A percentile compares a stretch with the other conserved stretches of the same genome.
phyloP scores from a whole-genome alignment of 2,329 filamentous ascomycete species.

The Cytospora piceae region DNA sequence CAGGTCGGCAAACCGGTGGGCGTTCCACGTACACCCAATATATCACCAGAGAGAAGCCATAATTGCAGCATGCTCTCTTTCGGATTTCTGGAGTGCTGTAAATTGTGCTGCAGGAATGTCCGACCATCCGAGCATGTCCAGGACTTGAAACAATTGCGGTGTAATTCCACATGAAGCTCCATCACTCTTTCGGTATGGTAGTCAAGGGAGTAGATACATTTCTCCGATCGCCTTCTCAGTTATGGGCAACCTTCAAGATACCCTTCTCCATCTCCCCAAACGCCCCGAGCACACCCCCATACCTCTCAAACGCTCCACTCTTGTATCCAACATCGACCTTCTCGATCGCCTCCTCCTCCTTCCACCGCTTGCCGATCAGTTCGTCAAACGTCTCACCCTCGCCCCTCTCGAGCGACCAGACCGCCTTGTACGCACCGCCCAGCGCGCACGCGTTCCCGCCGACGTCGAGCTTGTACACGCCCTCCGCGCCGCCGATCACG shows the following conservation, averaged over 20 bases:
- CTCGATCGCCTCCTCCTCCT: conserved; percentile 79
- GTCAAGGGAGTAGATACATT: neutral
- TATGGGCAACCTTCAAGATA: conserved; percentile 56
- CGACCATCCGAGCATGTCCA: neutral
- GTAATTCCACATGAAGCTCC: neutral
- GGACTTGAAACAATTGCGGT: neutral
- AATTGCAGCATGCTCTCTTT: neutral
- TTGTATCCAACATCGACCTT: conserved; percentile 83
- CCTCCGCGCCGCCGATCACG: conserved; percentile 85
- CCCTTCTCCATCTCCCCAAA: conserved; percentile 76
- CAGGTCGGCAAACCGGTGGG: neutral
- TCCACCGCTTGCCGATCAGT: conserved; percentile 82
- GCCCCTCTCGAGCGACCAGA: conserved; percentile 81
- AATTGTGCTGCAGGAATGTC: no score
- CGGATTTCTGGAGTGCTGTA: no score
- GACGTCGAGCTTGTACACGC: conserved; percentile 91
- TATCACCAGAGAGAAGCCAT: no score
- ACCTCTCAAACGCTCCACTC: conserved; percentile 72
- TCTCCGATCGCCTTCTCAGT: conserved; percentile 27
- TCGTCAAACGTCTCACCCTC: conserved; percentile 82
- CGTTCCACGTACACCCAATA: no score
- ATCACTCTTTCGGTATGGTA: neutral
- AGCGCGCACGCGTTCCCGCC: conserved; percentile 94
- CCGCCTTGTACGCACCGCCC: conserved; percentile 92
- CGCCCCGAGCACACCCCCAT: conserved; percentile 74